These are phyloP conservation scores for Cryphonectria japonica DNA, from an alignment of 2,329 filamentous ascomycete species.

Conservation along the genomic window DNA sequence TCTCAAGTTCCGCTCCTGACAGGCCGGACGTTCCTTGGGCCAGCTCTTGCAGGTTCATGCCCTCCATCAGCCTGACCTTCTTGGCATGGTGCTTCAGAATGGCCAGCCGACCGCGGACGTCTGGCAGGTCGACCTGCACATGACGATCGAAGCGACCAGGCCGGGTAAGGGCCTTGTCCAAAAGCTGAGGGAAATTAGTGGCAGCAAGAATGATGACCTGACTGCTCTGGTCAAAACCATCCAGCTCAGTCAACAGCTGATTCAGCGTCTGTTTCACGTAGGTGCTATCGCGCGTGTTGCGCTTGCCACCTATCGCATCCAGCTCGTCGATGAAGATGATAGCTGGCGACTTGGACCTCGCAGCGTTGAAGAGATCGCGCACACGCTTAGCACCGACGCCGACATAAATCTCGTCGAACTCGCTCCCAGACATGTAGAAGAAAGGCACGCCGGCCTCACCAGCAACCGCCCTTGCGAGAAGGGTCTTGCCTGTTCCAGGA, in stretches of 20 bases:
- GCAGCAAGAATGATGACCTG: conserved; percentile 95
- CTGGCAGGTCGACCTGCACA: conserved; percentile 84
- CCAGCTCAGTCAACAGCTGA: conserved; percentile 93
- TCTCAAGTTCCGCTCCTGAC: conserved; percentile 94
- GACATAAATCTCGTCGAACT: conserved; percentile 98
- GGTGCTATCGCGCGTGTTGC: conserved; percentile 88
- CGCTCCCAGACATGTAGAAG: conserved; percentile 99
- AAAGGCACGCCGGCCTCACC: conserved; percentile 97
- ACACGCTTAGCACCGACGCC: conserved; percentile 82
- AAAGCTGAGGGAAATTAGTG: conserved; percentile 91
- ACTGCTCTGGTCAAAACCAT: conserved; percentile 93
- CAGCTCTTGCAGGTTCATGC: conserved; percentile 83
- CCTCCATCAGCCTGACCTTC: conserved; percentile 78
- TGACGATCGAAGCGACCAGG: conserved; percentile 96
- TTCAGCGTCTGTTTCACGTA: conserved; percentile 98
- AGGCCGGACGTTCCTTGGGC: conserved; percentile 89
- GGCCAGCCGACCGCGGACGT: conserved; percentile 88
- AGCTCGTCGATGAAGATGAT: conserved; percentile 90
- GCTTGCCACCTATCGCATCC: conserved; percentile 91
- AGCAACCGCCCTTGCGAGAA: conserved; percentile 91
- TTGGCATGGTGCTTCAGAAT: conserved; percentile 94
- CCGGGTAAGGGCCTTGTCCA: conserved; percentile 92
- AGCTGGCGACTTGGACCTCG: conserved; percentile 42
- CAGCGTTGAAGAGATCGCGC: conserved; percentile 57
- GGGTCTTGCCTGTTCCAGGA: conserved; percentile 95